Evolutionary conservation across 768 basidiomycete species (phyloP).

Genomic region (Leccinum broughii): DNA sequence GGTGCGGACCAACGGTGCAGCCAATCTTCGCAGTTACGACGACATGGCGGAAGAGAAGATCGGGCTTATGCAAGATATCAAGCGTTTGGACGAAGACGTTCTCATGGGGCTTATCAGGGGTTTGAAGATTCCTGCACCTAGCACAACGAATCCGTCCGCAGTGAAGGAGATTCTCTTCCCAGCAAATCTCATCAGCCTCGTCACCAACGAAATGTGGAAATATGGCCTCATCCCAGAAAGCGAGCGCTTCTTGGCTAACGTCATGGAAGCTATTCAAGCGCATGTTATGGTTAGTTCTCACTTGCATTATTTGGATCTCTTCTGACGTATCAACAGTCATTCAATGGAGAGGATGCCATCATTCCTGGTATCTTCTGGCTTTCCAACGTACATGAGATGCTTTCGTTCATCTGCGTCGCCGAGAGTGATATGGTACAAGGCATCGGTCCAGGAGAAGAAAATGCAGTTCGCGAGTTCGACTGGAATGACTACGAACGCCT

Average conservation of each 20-base stretch:
- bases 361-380: constrained; percentile 98
- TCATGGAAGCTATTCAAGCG: constrained; percentile 96
- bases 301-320: not conserved
- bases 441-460: constrained; percentile 94
- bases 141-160: constrained; percentile 85
- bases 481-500: constrained; percentile 97
- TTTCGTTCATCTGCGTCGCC: constrained; percentile 98
- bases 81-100: constrained; percentile 90
- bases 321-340: constrained; percentile 54
- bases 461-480: constrained; percentile 87
- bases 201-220: constrained; percentile 99
- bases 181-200: constrained; percentile 93
- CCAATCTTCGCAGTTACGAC: constrained; percentile 75
- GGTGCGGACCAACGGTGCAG: constrained; percentile 62
- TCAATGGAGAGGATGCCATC: constrained; percentile 91
- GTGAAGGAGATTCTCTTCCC: constrained; percentile 99
- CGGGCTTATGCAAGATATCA: constrained; percentile 85
- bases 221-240: constrained; percentile 96
- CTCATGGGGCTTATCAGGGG: constrained; percentile 86
- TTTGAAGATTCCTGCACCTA: constrained; percentile 91
- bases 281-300: constrained; percentile 87
- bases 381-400: constrained; percentile 99
- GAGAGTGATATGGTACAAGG: constrained; percentile 98
- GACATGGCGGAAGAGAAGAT: constrained; percentile 96
- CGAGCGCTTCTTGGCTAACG: constrained; percentile 96